Evolutionary conservation across 164 flowering plant genomes (phyloP), one percentile per base, ranked within the genome.

Genomic region (Chimonanthus salicifolius): DNA sequence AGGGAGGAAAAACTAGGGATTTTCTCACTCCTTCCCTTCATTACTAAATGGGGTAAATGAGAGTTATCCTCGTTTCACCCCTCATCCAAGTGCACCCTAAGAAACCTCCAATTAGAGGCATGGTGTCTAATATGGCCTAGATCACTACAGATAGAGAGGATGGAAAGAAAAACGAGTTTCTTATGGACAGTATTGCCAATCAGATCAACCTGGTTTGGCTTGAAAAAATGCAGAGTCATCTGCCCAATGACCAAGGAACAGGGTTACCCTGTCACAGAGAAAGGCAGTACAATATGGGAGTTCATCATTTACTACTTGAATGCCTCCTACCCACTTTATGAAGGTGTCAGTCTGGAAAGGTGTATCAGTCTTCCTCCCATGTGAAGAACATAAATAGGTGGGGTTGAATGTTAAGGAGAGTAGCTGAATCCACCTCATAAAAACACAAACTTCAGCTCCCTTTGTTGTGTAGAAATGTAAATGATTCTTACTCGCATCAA

Each of bases 341-440:
- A 62, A 43, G 45, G 15, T 51, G 64, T 49, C 58, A 65, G 21
- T 8, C 11, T 3, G 65, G 50, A 47, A 21, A n/a, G 20, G 33
- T 46, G 3, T 54, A 67, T 73, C 46, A 68, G 70, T 18, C 49
- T 68, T 54, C 21, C 21, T 18, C 51, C 78, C 78, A 75, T 71
- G 78, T 75, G 74, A 70, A 47, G 3, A 3, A 13, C 70, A 75
- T 71, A 70, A 75, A 75, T 70, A 16, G 69, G 64, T 72, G 78
- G 68, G 69, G 66, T 70, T 64, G 44, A 64, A 48, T 64, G 49
- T 21, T 2, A 70, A 70, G 70, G 66, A 8, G 66, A 66, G 78
- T 75, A 75, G 78, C 70, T 75, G 74, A 71, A 71, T 64, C 65
- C 74, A 47, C 15, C 73, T 18, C 69, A 13, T n/a, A 58, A 58